Evolutionary conservation across 257 asterid genomes (phyloP).

Genomic region (Orobanche coerulescens): DNA sequence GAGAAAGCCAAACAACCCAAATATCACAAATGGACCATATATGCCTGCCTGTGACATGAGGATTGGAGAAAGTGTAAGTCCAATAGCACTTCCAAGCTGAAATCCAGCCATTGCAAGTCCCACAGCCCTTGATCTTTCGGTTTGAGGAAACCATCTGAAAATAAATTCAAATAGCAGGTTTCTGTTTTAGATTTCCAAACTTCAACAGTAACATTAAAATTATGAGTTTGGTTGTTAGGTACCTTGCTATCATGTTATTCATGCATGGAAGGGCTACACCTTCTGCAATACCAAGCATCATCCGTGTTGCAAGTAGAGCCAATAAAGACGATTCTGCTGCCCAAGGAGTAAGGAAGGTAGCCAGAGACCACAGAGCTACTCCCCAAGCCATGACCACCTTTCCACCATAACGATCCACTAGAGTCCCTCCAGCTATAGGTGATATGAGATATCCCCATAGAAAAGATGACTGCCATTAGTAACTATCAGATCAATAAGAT

Average conservation of each 20-base stretch:
- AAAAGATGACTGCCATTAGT: conserved; percentile 92
- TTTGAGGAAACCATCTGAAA: conserved; percentile 87
- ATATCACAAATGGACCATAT: conserved; percentile 91
- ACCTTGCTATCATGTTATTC: conserved; percentile 96
- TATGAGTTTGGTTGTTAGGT: conserved; percentile 7
- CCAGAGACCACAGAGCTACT: conserved; percentile 91
- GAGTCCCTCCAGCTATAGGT: conserved; percentile 92
- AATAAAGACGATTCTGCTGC: conserved; percentile 75
- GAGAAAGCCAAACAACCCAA: conserved; percentile 79
- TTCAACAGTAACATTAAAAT: not conserved
- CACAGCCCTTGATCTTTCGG: conserved; percentile 94
- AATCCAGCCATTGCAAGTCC: conserved; percentile 99
- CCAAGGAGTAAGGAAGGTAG: conserved; percentile 95
- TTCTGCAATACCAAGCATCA: conserved; percentile 91
- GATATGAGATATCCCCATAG: conserved; percentile 99
- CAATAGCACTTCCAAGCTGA: conserved; percentile 98
- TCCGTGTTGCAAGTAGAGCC: conserved; percentile 63
- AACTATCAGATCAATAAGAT: conserved; percentile 40
- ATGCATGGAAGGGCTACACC: conserved; percentile 99
- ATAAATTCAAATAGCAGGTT: conserved; percentile 17
- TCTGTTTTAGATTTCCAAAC: conserved; percentile 5
- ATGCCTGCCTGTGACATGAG: conserved; percentile 90
- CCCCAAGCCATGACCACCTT: conserved; percentile 98
- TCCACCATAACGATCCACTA: conserved; percentile 85
- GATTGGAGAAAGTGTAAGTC: conserved; percentile 91